These are phyloP conservation scores for Otatea glauca DNA, from an alignment of 176 grass and related monocot species.

Conservation along the genomic window DNA sequence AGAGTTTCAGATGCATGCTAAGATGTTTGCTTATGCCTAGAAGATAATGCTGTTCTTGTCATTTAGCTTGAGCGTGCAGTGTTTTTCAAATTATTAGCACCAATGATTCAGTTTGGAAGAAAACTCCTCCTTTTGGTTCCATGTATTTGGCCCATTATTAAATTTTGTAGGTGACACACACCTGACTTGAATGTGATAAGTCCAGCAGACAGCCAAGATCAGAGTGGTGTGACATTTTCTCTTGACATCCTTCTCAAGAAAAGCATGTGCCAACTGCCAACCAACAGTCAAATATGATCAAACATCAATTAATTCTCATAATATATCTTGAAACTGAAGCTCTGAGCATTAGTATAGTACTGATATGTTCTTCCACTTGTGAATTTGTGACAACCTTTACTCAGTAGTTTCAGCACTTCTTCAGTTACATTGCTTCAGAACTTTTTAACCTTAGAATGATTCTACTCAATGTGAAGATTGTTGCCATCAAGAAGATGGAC, in stretches of 20 bases:
- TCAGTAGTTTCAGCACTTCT: neutral
- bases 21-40: neutral
- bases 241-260: constrained; percentile 41
- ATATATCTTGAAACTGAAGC: neutral
- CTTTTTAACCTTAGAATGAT: neutral
- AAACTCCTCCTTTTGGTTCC: constrained; percentile 5
- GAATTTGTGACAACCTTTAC: neutral
- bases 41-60: constrained; percentile 27
- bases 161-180: neutral
- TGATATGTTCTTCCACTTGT: neutral
- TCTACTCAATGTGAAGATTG: constrained; percentile 52
- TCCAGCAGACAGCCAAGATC: constrained; percentile 36
- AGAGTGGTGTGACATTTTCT: constrained; percentile 36
- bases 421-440: neutral
- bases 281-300: constrained; percentile 42
- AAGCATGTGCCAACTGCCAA: constrained; percentile 50
- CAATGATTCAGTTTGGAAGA: constrained; percentile 41
- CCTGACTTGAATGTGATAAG: constrained; percentile 28
- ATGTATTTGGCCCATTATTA: constrained; percentile 14
- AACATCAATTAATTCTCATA: constrained; percentile 28
- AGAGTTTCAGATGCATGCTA: neutral
- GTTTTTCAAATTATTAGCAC: constrained; percentile 6
- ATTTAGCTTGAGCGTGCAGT: neutral
- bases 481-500: constrained; percentile 99
- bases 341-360: neutral